Conservation (phyloP, 2,329 filamentous ascomycete species). For the Fusarium oligoseptatum region DNA sequence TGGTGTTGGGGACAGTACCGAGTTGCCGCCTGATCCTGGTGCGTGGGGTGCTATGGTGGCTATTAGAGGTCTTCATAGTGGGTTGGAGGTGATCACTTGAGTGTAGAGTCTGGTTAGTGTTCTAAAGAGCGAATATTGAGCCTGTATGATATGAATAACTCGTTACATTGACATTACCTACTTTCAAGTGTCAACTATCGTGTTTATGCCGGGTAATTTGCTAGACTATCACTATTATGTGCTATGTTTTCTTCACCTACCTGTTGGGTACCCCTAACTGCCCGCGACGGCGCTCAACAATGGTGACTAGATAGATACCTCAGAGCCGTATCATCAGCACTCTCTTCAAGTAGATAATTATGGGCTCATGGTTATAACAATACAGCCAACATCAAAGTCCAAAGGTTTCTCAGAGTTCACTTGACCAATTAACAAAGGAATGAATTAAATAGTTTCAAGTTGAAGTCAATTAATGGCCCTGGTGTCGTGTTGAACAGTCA, state of each 20-base stretch:
- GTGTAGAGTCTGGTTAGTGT: background rate
- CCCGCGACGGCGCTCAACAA: no score
- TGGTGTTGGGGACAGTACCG: conserved; percentile 65
- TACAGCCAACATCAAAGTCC: background rate
- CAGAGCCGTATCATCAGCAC: background rate
- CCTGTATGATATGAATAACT: background rate
- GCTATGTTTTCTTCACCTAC: background rate
- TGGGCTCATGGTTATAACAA: background rate
- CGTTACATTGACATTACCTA: background rate
- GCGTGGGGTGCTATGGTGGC: conserved; percentile 77
- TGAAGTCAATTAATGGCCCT: background rate
- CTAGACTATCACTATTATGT: background rate
- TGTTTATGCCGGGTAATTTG: background rate
- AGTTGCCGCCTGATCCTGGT: conserved; percentile 75
- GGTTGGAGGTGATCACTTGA: conserved; percentile 12
- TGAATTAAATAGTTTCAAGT: background rate
- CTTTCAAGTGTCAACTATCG: background rate
- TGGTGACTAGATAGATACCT: no score
- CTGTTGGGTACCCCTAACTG: no score
- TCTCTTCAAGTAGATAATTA: background rate
- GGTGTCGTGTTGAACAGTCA: background rate
- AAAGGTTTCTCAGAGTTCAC: background rate
- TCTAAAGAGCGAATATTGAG: background rate
- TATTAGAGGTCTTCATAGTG: conserved; percentile 45
- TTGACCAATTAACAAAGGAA: background rate